Evolutionary conservation across 495 filamentous ascomycete species (phyloP).

Genomic region (Tuber microsphaerosporum): DNA sequence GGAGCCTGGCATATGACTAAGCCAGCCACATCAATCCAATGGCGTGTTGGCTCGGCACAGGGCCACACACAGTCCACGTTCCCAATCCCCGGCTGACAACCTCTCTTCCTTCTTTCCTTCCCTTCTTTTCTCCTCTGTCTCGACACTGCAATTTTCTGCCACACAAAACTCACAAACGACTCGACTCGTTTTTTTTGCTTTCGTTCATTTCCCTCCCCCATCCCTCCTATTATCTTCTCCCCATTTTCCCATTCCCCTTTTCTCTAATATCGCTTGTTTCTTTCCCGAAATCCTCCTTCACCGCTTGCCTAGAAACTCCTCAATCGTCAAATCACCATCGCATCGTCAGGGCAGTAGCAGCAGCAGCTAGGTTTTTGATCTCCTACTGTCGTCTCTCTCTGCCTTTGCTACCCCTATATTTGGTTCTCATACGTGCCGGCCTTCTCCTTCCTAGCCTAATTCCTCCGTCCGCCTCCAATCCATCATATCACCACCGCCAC

Average conservation of each 20-base stretch:
- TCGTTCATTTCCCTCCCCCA: constrained; percentile 11
- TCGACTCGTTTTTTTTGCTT: background rate
- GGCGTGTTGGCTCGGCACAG: constrained; percentile 27
- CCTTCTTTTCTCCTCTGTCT: constrained; percentile 9
- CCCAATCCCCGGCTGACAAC: constrained; percentile 25
- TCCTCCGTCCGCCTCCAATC: constrained; percentile 32
- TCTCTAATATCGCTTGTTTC: constrained; percentile 14
- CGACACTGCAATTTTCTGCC: constrained; percentile 8
- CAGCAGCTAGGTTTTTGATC: constrained; percentile 40
- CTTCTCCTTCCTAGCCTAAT: constrained; percentile 34
- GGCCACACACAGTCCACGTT: constrained; percentile 29
- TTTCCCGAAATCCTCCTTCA: constrained; percentile 7
- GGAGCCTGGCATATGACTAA: constrained; percentile 20
- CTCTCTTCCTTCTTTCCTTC: constrained; percentile 13
- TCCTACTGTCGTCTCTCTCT: constrained; percentile 39
- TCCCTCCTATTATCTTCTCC: constrained; percentile 31
- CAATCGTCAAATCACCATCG: constrained; percentile 10
- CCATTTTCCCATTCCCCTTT: constrained; percentile 12
- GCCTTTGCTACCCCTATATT: constrained; percentile 30
- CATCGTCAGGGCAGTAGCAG: constrained; percentile 23
- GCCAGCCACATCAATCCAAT: constrained; percentile 16
- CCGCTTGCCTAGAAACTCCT: constrained; percentile 19
- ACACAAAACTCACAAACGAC: background rate
- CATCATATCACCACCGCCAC: constrained; percentile 34
- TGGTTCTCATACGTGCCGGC: constrained; percentile 30